Evolutionary conservation across 768 basidiomycete genomes (phyloP).

Genomic region (Tylopilus plumbeoviolaceoides): DNA sequence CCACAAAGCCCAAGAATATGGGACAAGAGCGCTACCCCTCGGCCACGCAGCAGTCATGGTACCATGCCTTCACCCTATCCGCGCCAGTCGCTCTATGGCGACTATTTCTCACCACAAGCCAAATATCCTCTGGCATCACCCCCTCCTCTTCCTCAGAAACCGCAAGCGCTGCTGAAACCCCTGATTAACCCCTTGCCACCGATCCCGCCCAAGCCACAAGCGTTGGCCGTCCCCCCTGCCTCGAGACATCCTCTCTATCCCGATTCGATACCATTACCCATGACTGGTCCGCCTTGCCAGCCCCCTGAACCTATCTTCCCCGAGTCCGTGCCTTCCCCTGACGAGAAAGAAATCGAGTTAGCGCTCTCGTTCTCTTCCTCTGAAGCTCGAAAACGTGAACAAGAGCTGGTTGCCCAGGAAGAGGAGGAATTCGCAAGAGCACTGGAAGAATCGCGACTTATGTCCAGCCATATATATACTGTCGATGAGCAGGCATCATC

Average conservation of each 20-base stretch:
- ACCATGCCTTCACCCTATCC: slow-evolving; percentile 7
- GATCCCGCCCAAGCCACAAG: slow-evolving; percentile 38
- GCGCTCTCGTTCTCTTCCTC: slow-evolving; percentile 44
- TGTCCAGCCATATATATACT: slow-evolving; percentile 9
- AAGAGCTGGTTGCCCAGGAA: slow-evolving; percentile 36
- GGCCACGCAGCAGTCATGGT: slow-evolving; percentile 11
- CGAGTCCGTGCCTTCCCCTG: slow-evolving; percentile 23
- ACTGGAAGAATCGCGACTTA: slow-evolving; percentile 48
- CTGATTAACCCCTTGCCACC: slow-evolving; percentile 37
- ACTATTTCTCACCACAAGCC: slow-evolving; percentile 20
- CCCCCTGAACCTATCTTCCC: slow-evolving; percentile 2
- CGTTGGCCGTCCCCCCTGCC: slow-evolving; percentile 9
- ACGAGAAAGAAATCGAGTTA: slow-evolving; percentile 45
- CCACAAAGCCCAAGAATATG: slow-evolving; percentile 17
- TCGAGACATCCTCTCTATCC: slow-evolving; percentile 33
- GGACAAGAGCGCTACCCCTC: slow-evolving; percentile 15
- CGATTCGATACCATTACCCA: slow-evolving; percentile 23
- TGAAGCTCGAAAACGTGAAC: slow-evolving; percentile 33
- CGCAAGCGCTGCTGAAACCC: slow-evolving; percentile 22
- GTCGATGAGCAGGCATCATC: slow-evolving; percentile 6
- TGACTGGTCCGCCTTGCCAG: slow-evolving; percentile 9
- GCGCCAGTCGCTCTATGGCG: slow-evolving; percentile 26
- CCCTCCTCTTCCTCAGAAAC: slow-evolving; percentile 32
- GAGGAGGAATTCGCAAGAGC: slow-evolving; percentile 67
- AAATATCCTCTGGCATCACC: slow-evolving; percentile 22